Evolutionary conservation across 257 asterid species (phyloP), one percentile per base, ranked within the genome.

Genomic region (Rauvolfia tetraphylla): DNA sequence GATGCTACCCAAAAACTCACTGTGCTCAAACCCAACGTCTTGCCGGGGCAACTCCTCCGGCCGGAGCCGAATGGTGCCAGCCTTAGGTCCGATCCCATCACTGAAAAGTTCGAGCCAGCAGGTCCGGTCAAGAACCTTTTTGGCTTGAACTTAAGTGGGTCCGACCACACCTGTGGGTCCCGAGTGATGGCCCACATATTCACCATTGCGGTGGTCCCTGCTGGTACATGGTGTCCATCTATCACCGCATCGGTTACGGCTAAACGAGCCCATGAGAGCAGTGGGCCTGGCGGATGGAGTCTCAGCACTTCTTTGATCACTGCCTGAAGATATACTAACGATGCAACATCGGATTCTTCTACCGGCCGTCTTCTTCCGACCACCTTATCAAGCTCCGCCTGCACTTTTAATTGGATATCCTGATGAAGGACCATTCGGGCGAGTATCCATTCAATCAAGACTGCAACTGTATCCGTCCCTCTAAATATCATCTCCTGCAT

Each of bases 51-150:
- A 14, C 27, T 48, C 62, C 86, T 58, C 33, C 82, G 68, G 15
- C 86, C 86, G 1, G 86, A 74, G 13, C 86, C 84, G 58, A 83
- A 83, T 11, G 86, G 86, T 34, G 86, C 84, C n/a, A 83, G 74
- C 72, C 86, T 83, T 13, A 83, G 22, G 44, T 80, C 84, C 20
- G 80, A 77, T 2, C 86, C 86, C 49, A 78, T 41, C 18, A 80
- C 78, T 5, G 75, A 78, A 12, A 83, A 73, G 13, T 68, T 23
- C 18, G 15, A 48, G 3, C 33, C 44, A 12, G 34, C 67, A n/a
- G 36, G 15, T 2, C 22, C 14, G 0, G 2, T 3, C 61, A 77
- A 0, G 71, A 83, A 83, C 69, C 84, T 80, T 51, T 80, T 80
- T 0, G 86, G 86, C 17, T 34, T 61, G 73, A 83, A 80, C 25